A percentile compares a stretch with the other conserved stretches of the same genome.
These are phyloP conservation scores for Coniosporium tulheliwenetii DNA, from an alignment of 2,329 filamentous ascomycete species.

Conservation along the genomic window DNA sequence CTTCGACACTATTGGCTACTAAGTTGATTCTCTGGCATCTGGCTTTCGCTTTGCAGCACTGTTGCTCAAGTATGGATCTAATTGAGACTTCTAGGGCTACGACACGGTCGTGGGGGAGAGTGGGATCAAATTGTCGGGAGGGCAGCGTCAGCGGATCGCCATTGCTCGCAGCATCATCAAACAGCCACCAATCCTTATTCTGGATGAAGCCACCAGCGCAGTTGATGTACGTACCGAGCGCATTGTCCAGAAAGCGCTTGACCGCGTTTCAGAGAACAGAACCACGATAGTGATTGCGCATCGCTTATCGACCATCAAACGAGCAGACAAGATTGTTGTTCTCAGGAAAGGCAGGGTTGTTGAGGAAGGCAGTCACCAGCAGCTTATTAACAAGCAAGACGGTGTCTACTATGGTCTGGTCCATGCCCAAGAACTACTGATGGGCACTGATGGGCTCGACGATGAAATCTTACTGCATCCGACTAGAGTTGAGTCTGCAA, in stretches of 20 bases:
- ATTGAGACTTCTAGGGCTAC: slow-evolving; percentile 37
- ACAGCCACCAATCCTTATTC: slow-evolving; percentile 47
- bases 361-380: slow-evolving; percentile 62
- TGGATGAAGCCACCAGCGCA: slow-evolving; percentile 65
- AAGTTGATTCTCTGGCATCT: too few relatives aligned
- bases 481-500: neutral
- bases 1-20: too few relatives aligned
- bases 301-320: slow-evolving; percentile 57
- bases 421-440: slow-evolving; percentile 22
- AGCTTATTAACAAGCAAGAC: slow-evolving; percentile 34
- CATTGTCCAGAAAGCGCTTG: slow-evolving; percentile 41
- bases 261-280: slow-evolving; percentile 43
- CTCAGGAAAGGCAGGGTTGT: slow-evolving; percentile 54
- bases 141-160: slow-evolving; percentile 69
- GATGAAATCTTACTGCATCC: slow-evolving; percentile 8
- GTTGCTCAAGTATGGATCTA: too few relatives aligned
- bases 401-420: slow-evolving; percentile 57
- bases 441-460: slow-evolving; percentile 5
- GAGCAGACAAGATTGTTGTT: slow-evolving; percentile 67
- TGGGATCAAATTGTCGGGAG: slow-evolving; percentile 66
- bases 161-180: slow-evolving; percentile 59
- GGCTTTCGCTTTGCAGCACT: too few relatives aligned
- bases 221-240: slow-evolving; percentile 40
- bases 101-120: slow-evolving; percentile 61
- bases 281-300: slow-evolving; percentile 71